phyloP scores from a whole-genome alignment of 805 yeast species.

The Hemisphaericaspora nanyangensis region DNA sequence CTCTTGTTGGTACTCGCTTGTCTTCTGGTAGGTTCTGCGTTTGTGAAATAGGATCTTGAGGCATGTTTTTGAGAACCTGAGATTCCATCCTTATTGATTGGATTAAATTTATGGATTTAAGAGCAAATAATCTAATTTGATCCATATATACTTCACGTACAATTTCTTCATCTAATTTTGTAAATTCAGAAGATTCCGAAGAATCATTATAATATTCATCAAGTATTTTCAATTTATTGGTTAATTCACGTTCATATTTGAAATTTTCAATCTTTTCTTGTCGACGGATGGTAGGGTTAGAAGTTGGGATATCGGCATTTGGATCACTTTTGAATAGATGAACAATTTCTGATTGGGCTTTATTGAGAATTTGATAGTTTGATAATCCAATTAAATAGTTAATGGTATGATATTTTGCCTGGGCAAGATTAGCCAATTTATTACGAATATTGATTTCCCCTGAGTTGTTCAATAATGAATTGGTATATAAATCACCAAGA shows the following conservation, averaged over 20 bases:
- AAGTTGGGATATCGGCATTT: too few species aligned
- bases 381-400: constrained; percentile 44
- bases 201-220: constrained; percentile 18
- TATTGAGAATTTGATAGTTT: constrained; percentile 31
- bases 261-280: constrained; percentile 70
- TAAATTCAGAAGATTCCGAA: constrained; percentile 10
- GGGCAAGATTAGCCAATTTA: constrained; percentile 24
- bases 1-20: constrained; percentile 7
- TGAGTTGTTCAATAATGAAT: constrained; percentile 17
- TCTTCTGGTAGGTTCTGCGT: background rate
- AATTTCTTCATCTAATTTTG: constrained; percentile 58
- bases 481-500: constrained; percentile 35
- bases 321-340: background rate
- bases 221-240: constrained; percentile 39
- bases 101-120: constrained; percentile 52
- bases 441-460: constrained; percentile 21
- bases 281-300: constrained; percentile 47
- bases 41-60: constrained; percentile 9
- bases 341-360: constrained; percentile 12
- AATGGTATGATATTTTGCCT: constrained; percentile 39
- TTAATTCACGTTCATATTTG: constrained; percentile 55
- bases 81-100: constrained; percentile 64
- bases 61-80: constrained; percentile 53
- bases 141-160: constrained; percentile 53
- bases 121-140: constrained; percentile 49